phyloP scores from a whole-genome alignment of 805 yeast genomes.

The Maudiozyma pseudohumilis region DNA sequence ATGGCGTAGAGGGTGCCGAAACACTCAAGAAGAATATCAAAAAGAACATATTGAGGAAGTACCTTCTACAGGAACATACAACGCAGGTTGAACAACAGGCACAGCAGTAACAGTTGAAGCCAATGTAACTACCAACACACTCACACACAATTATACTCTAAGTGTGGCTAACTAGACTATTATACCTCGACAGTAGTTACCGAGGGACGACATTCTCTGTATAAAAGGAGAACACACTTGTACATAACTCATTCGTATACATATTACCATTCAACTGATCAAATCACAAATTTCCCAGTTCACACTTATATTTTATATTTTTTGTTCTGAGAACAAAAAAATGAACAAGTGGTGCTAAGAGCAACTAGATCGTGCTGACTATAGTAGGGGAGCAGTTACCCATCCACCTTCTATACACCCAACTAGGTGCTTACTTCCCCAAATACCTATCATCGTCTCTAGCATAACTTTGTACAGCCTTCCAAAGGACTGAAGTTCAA shows the following conservation, averaged over 20 bases:
- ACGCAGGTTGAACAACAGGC: conserved; percentile 7
- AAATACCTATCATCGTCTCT: too few species aligned
- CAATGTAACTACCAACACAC: background rate
- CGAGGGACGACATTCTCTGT: too few species aligned
- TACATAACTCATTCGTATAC: background rate
- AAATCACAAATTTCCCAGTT: background rate
- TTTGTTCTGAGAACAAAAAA: too few species aligned
- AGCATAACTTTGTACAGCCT: too few species aligned
- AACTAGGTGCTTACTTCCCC: too few species aligned
- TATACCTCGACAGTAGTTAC: too few species aligned
- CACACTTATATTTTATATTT: background rate
- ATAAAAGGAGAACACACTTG: conserved; percentile 1
- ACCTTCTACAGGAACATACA: conserved; percentile 25
- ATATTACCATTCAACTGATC: background rate
- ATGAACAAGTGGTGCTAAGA: too few species aligned
- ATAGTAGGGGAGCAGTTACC: too few species aligned
- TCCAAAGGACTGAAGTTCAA: too few species aligned
- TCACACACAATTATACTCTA: background rate
- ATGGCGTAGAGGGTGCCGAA: conserved; percentile 30
- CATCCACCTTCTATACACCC: too few species aligned
- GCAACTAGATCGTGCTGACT: too few species aligned
- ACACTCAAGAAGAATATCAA: conserved; percentile 41
- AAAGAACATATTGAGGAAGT: conserved; percentile 67
- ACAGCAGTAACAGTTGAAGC: background rate
- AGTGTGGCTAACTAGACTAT: too few species aligned